Conservation (phyloP, 768 basidiomycete genomes). For the Pisolithus sp. region DNA sequence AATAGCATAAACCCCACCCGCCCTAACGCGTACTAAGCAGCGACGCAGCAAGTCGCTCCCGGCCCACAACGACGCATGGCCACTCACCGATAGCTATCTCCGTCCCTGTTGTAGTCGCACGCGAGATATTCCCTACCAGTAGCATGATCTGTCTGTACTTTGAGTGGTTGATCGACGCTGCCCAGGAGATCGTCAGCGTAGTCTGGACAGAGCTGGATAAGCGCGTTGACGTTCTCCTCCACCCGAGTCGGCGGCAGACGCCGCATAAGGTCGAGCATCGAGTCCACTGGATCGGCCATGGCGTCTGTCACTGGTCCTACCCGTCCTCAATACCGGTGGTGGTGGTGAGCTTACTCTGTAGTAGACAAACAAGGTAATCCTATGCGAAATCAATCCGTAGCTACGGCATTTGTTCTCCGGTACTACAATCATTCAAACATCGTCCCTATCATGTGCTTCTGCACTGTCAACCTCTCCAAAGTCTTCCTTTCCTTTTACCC, state of each 20-base stretch:
- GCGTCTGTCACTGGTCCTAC: slow-evolving; percentile 3
- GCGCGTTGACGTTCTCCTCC: slow-evolving; percentile 78
- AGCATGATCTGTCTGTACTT: slow-evolving; percentile 69
- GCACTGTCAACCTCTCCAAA: not conserved
- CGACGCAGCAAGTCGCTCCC: not conserved
- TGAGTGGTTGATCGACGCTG: slow-evolving; percentile 91
- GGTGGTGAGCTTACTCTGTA: too few species aligned
- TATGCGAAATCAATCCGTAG: too few species aligned
- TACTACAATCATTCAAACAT: too few species aligned
- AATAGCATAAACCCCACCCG: too few species aligned
- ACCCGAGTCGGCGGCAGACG: slow-evolving; percentile 89
- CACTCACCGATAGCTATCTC: slow-evolving; percentile 79
- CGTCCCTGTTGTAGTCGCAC: slow-evolving; percentile 91
- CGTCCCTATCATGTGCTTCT: not conserved
- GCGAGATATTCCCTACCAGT: slow-evolving; percentile 87
- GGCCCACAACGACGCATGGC: not conserved
- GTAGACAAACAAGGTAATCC: too few species aligned
- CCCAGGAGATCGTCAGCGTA: slow-evolving; percentile 92
- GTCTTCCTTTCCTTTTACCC: slow-evolving; percentile 20
- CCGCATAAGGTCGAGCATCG: slow-evolving; percentile 93
- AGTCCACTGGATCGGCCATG: slow-evolving; percentile 79
- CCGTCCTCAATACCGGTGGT: not conserved
- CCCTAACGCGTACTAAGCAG: not conserved
- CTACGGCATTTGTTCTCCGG: too few species aligned
- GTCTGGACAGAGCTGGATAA: slow-evolving; percentile 83